phyloP scores from a whole-genome alignment of 176 grass and related monocot genomes.

The Avena eriantha region DNA sequence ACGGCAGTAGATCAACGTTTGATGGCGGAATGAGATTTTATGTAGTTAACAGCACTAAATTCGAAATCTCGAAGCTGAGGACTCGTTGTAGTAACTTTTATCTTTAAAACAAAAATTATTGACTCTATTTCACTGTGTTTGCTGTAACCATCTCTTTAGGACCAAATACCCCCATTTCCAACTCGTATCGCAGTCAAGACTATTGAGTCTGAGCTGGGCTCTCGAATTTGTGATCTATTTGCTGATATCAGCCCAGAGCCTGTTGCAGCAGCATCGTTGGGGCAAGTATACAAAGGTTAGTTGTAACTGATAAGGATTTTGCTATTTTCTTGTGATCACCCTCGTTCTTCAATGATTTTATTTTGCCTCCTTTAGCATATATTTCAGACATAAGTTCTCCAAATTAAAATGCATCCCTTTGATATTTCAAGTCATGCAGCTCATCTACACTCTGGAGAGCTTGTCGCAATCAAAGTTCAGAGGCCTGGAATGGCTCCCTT shows the following conservation, averaged over 20 bases:
- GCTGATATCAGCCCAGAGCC: constrained; percentile 83
- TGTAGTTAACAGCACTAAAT: neutral
- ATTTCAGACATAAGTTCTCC: constrained; percentile 49
- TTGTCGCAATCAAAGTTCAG: constrained; percentile 95
- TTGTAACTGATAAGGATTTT: constrained; percentile 29
- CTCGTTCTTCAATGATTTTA: constrained; percentile 39
- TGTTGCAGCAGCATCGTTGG: constrained; percentile 90
- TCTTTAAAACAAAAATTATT: neutral
- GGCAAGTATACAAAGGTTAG: constrained; percentile 99
- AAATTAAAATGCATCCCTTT: constrained; percentile 87
- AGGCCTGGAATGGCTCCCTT: constrained; percentile 89
- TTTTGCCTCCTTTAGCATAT: constrained; percentile 45
- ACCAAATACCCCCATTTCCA: constrained; percentile 99
- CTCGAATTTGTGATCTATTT: constrained; percentile 83
- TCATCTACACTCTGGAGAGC: constrained; percentile 96
- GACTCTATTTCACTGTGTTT: constrained; percentile 28
- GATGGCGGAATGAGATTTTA: neutral
- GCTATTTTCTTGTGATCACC: constrained; percentile 14
- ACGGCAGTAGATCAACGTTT: neutral
- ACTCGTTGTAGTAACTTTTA: constrained; percentile 15
- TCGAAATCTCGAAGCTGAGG: neutral
- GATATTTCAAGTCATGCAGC: constrained; percentile 99
- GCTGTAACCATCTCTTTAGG: constrained; percentile 58
- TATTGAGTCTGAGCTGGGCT: constrained; percentile 81
- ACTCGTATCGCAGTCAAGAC: constrained; percentile 76